Percentiles rank a stretch among this genome's conserved stretches.
Evolutionary conservation across 495 filamentous ascomycete genomes (phyloP).

Genomic region (Penicillium canescens): DNA sequence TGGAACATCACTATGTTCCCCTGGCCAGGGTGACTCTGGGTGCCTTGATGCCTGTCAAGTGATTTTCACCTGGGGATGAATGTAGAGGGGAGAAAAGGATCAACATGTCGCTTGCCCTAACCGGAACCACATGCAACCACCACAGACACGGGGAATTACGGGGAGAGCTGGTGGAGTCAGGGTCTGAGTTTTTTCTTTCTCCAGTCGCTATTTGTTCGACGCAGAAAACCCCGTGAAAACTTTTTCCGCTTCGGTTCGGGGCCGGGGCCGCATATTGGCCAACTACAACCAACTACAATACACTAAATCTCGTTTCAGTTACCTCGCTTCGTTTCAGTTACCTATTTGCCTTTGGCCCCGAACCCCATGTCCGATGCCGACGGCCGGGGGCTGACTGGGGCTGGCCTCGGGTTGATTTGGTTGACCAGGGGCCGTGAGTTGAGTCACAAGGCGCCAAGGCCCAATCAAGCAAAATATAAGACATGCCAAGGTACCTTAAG

Average conservation of each 20-base stretch:
- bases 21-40: neutral
- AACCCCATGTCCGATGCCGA: no score
- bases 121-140: constrained; percentile 10
- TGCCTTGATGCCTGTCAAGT: constrained; percentile 10
- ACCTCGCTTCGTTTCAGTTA: neutral
- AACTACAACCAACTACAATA: neutral
- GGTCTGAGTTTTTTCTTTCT: constrained; percentile 11
- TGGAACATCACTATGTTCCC: neutral
- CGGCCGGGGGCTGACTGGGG: no score
- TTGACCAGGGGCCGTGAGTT: no score
- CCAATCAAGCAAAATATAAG: no score
- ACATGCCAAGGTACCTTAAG: no score
- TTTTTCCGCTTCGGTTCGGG: neutral
- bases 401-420: no score
- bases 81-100: constrained; percentile 7
- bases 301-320: constrained; percentile 18
- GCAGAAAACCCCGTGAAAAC: neutral
- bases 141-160: constrained; percentile 19
- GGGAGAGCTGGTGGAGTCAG: constrained; percentile 13
- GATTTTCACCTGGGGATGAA: neutral
- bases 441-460: no score
- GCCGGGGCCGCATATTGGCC: neutral
- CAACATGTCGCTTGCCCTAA: constrained; percentile 9
- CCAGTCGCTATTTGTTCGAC: constrained; percentile 1
- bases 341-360: no score